These are phyloP conservation scores for Pleurotus eryngii DNA, from an alignment of 768 basidiomycete genomes.

Conservation along the genomic window DNA sequence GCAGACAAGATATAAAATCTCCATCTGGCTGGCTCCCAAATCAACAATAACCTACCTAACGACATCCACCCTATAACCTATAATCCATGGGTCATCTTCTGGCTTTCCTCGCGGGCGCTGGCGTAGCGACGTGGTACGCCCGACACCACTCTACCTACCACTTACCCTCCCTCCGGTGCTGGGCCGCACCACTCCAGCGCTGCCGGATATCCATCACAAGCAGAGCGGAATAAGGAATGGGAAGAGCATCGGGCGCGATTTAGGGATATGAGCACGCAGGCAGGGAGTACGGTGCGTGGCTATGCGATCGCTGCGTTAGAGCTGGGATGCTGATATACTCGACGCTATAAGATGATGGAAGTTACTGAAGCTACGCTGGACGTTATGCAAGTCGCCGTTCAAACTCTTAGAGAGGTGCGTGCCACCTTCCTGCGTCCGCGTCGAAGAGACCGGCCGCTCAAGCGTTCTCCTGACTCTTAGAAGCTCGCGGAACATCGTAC, in stretches of 20 bases:
- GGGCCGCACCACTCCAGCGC: neutral
- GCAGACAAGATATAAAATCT: too few species aligned
- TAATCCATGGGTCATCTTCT: neutral
- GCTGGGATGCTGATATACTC: neutral
- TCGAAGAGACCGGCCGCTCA: too few species aligned
- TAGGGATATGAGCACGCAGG: slow-evolving; percentile 4
- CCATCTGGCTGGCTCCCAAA: too few species aligned
- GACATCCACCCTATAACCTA: neutral
- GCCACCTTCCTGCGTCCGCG: too few species aligned
- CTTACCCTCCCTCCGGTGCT: neutral
- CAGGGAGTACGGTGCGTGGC: neutral
- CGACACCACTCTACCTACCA: neutral
- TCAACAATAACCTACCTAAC: too few species aligned
- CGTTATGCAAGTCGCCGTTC: slow-evolving; percentile 1
- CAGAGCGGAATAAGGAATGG: neutral
- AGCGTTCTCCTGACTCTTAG: neutral
- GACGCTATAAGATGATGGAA: neutral
- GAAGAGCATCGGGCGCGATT: slow-evolving; percentile 4
- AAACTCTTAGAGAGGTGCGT: slow-evolving; percentile 1
- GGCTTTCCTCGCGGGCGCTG: neutral
- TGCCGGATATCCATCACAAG: neutral
- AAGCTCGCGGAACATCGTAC: neutral
- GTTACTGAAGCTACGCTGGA: slow-evolving; percentile 2
- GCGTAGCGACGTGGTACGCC: slow-evolving; percentile 2
- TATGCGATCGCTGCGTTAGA: neutral